phyloP scores from a whole-genome alignment of 139 green algal species.

The Chlorella ohadii region DNA sequence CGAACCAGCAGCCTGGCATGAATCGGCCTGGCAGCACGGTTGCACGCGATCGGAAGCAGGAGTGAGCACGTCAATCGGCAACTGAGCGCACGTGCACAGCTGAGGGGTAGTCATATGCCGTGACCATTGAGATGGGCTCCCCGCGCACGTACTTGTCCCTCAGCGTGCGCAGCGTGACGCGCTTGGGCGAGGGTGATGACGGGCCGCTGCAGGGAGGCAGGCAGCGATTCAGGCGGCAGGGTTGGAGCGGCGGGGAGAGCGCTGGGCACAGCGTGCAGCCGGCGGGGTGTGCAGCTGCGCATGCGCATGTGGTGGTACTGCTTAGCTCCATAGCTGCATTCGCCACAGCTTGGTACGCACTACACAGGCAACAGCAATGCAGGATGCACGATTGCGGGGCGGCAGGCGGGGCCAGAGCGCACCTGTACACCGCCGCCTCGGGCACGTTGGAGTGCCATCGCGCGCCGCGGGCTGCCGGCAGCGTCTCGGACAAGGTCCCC shows the following conservation, averaged over 20 bases:
- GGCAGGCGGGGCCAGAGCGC: background rate
- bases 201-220: slow-evolving; percentile 23
- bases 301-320: too few relatives aligned
- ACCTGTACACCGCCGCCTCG: slow-evolving; percentile 32
- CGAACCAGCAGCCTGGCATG: too few relatives aligned
- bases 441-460: slow-evolving; percentile 33
- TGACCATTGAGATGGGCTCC: slow-evolving; percentile 93
- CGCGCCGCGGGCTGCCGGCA: background rate
- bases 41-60: too few relatives aligned
- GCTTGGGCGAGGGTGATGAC: slow-evolving; percentile 34
- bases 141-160: slow-evolving; percentile 79
- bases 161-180: slow-evolving; percentile 89
- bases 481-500: background rate
- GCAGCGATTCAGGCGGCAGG: background rate
- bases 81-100: slow-evolving; percentile 90
- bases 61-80: too few relatives aligned
- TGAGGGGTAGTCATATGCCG: slow-evolving; percentile 99
- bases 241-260: background rate
- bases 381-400: too few relatives aligned
- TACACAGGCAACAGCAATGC: too few relatives aligned
- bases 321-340: too few relatives aligned
- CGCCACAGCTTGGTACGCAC: too few relatives aligned
- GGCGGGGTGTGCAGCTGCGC: too few relatives aligned
- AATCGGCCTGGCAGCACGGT: too few relatives aligned
- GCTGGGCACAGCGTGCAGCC: background rate